Base-by-base conservation (phyloP, 1,284 basidiomycete species). In the Mycena citricolor region DNA sequence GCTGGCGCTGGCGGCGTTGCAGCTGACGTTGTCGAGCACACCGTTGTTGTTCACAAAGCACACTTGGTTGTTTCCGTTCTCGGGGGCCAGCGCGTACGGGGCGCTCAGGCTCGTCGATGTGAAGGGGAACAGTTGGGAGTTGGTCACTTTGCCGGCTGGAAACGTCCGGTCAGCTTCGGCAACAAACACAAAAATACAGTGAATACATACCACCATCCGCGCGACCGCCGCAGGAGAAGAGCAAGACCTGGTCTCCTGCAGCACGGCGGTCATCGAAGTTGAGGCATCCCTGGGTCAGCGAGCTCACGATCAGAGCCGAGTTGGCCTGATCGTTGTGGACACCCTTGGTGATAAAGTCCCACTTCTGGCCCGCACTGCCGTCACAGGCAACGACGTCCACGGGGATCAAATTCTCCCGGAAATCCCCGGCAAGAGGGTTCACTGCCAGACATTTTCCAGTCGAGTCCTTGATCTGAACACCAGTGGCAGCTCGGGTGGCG, bases 161-260 rank as follows among this genome's bases (percentile, higher is more conserved):
- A 8, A 20, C 20, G 12, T 24, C n/a, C n/a, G n/a, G n/a, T n/a
- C n/a, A n/a, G 16, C 10, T 32, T 17, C 23, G 28, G 8, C 17
- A 10, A 33, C 11, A 16, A 31, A 8, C n/a, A 13, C 7, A 26
- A 47, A 43, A 2, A 29, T 7, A 19, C 28, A 28, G n/a, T 16
- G 19, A 17, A 6, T 7, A 44, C 43, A 24, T 26, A 38, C 54
- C 24, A 31, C 58, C 58, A 37, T 59, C 58, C 17, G 54, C 58
- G 19, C 58, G 55, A 8, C 58, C 58, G 14, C 58, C 58, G 40
- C 58, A 59, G 2, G 58, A 53, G 52, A 59, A 59, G 4, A 59
- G 32, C 37, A 51, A 43, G 12, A 59, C 56, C 36, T 57, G 53
- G 41, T 57, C 49, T 7, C 55, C 56, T 14, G 49, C 54, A 8